Evolutionary conservation across 1,284 basidiomycete genomes (phyloP), one percentile per base, ranked within the genome.

Genomic region (Microbotryum scabiosae): DNA sequence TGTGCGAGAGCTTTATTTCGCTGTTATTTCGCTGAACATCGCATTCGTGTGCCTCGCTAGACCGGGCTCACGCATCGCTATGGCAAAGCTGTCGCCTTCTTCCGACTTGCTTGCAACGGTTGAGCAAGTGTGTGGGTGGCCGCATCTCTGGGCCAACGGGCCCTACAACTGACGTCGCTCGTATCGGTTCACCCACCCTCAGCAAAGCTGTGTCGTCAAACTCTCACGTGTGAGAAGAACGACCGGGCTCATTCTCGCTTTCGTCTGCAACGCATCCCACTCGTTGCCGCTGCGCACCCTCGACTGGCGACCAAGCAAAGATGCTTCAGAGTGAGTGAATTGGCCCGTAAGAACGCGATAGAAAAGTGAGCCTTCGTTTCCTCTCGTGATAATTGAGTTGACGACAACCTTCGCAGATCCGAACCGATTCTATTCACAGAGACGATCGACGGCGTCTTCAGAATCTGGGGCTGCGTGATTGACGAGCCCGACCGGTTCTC

Each of bases 401-500:
- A 88, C 80, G 87, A 66, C 79, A 81, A 58, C 80, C 85, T 10
- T 80, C 80, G 61, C 67, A 88, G 87, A 47, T 84, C 86, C 67
- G 87, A 88, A 70, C 78, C 85, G 1, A 82, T 86, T 55, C 77
- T 91, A 1, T 88, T 85, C 72, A 89, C 87, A 28, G 78, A 85
- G 54, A 89, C 88, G 21, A 78, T 80, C 20, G 85, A 90, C 71
- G 82, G 85, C 5, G 83, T 83, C 3, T 74, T 93, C 36, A 85
- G 90, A 26, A 82, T 96, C 71, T 94, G 90, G 75, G 78, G 88
- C 28, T 87, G 90, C 5, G 87, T 96, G 21, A 77, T 96, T 26
- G 92, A 96, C 75, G 84, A 85, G 28, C 89, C 90, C 16, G 82
- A 85, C 67, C 82, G 84, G 72, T 82, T 96, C 55, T 90, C 93